Base-by-base conservation (phyloP, 306 rosid species). In the Ochetophila trinervis region DNA sequence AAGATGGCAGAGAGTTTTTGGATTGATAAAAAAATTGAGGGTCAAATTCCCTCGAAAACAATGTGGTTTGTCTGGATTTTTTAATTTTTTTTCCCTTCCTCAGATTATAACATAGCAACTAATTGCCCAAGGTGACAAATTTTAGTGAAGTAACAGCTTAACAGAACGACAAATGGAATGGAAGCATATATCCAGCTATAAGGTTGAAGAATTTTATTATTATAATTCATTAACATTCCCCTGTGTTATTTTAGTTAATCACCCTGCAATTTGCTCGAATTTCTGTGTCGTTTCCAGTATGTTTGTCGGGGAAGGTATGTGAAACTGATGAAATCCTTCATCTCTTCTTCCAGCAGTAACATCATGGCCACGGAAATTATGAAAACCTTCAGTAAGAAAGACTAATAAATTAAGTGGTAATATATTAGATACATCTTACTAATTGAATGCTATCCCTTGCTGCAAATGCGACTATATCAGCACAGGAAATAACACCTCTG, bases 341-440 rank as follows among this genome's bases (percentile, higher is more conserved):
- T 87, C 94, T 73, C 87, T 87, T 86, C 96, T 87, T 81, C 96
- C 96, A 5, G 87, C 88, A 3, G 89, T 94, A 79, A 89, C 96
- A 42, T 67, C 85, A 76, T 84, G 56, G 23, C 6, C 55, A 11
- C 15, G 45, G 4, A 47, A 7, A 1, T 65, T 8, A 24, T n/a
- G 5, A 40, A 3, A 6, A 62, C 51, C 17, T 36, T 17, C 24
- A 19, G n/a, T n/a, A n/a, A 27, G 4, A 19, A 10, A 37, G 14
- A 14, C 34, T 5, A 44, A 62, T 8, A 64, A 69, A 10, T 8
- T 8, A 45, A 45, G 16, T 8, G 49, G 16, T 2, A 15, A 0
- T 45, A 45, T 45, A 3, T 45, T 8, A 8, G 11, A 22, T 0
- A 56, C 27, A 11, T 74, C 88, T 88, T 79, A 84, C 96, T 0